These are phyloP conservation scores for Plasmodium vivax DNA, from an alignment of 169 alveolate species.

Conservation along the genomic window DNA sequence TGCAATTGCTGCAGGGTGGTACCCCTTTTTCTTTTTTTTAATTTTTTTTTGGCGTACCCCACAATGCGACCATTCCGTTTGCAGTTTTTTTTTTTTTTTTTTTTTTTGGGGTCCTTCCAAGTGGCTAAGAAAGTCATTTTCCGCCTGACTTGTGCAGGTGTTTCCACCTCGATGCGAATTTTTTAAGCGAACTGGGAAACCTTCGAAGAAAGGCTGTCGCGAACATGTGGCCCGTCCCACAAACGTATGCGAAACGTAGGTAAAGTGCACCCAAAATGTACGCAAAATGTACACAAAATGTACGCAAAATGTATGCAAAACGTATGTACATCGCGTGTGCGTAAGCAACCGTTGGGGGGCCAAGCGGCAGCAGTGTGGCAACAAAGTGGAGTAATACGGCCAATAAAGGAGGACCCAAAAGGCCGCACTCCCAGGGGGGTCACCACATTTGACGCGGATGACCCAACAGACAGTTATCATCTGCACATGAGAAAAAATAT, in stretches of 20 bases:
- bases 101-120: background rate
- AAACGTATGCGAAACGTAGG: background rate
- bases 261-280: too few relatives aligned
- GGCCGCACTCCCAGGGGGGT: background rate
- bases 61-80: background rate
- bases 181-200: background rate
- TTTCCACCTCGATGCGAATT: background rate
- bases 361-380: background rate
- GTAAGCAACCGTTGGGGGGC: background rate
- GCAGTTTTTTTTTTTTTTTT: too few relatives aligned
- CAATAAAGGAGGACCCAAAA: too few relatives aligned
- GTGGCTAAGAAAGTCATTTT: background rate
- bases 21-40: background rate
- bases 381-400: too few relatives aligned
- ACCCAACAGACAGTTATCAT: background rate
- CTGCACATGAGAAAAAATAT: background rate
- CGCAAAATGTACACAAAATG: too few relatives aligned
- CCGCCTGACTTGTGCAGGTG: background rate
- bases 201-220: background rate
- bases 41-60: background rate
- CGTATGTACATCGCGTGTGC: background rate
- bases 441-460: background rate
- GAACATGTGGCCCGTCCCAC: background rate
- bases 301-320: too few relatives aligned
- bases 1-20: background rate